Conservation (phyloP, 345 rosid genomes). For the Eucalyptus regnans region DNA sequence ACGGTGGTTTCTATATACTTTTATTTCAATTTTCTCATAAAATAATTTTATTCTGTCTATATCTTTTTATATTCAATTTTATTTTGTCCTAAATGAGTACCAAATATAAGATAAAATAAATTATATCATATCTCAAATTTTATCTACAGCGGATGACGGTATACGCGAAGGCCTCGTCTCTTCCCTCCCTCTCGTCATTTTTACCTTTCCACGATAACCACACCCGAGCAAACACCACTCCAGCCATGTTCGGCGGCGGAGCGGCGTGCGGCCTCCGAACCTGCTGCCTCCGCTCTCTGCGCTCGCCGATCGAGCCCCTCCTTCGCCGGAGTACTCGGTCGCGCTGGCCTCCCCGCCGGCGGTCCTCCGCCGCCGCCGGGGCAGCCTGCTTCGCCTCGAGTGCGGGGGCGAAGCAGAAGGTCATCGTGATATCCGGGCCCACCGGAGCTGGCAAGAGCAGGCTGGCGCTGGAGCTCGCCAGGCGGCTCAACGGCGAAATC, state of each 20-base stretch:
- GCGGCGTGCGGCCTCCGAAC: slow-evolving; percentile 22
- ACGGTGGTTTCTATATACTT: too few relatives aligned
- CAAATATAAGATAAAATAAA: too few relatives aligned
- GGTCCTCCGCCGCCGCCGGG: neutral
- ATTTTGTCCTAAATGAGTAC: too few relatives aligned
- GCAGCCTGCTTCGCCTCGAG: slow-evolving; percentile 17
- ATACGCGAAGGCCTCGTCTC: neutral
- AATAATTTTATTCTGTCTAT: too few relatives aligned
- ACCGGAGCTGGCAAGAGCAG: slow-evolving; percentile 86
- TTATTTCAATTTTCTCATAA: too few relatives aligned
- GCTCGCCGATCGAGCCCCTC: slow-evolving; percentile 4
- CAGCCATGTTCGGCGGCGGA: slow-evolving; percentile 31
- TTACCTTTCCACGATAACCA: neutral
- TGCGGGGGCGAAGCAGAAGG: slow-evolving; percentile 33
- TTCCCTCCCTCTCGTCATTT: neutral
- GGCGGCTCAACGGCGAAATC: slow-evolving; percentile 85
- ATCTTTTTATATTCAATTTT: too few relatives aligned
- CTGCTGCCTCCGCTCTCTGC: slow-evolving; percentile 20
- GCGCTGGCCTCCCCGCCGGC: slow-evolving; percentile 11
- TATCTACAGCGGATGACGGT: neutral
- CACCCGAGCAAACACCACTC: neutral
- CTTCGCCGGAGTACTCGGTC: neutral
- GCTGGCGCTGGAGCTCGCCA: slow-evolving; percentile 86
- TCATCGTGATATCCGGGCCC: slow-evolving; percentile 84
- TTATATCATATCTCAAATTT: too few relatives aligned